phyloP scores from a whole-genome alignment of 1,284 basidiomycete species.

The Clitocybe nebularis region DNA sequence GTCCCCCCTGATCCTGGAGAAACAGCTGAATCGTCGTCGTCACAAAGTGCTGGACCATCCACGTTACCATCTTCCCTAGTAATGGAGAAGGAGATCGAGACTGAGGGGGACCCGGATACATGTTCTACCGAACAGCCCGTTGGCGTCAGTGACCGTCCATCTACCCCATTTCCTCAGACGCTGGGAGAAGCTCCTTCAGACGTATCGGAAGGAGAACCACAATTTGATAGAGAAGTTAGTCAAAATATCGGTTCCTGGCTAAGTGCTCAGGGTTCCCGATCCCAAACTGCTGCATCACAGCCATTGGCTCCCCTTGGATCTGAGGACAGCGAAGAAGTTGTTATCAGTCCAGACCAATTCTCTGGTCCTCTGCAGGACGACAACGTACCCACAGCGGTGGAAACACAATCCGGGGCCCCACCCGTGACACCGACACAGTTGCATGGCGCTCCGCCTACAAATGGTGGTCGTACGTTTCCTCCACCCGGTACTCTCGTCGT shows the following conservation, averaged over 20 bases:
- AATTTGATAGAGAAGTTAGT: constrained; percentile 1
- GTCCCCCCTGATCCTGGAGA: constrained; percentile 17
- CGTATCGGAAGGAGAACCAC: background rate
- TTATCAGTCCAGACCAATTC: constrained; percentile 2
- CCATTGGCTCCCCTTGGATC: no score
- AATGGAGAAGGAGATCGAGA: constrained; percentile 23
- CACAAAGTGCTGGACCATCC: constrained; percentile 15
- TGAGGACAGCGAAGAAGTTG: constrained; percentile 8
- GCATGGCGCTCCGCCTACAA: no score
- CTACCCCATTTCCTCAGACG: constrained; percentile 9
- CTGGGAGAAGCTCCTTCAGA: background rate
- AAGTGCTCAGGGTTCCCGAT: constrained; percentile 1
- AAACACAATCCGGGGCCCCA: background rate
- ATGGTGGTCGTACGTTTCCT: constrained; percentile 49
- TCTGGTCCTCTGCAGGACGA: background rate
- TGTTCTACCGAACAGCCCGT: background rate
- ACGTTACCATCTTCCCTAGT: constrained; percentile 8
- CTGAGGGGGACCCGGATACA: constrained; percentile 15
- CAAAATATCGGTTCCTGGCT: constrained; percentile 12
- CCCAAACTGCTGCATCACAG: constrained; percentile 3
- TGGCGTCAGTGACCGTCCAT: constrained; percentile 10
- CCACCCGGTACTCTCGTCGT: constrained; percentile 74
- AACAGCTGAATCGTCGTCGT: constrained; percentile 8
- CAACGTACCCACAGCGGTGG: background rate
- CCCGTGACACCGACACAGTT: constrained; percentile 11